Evolutionary conservation across 225 moss, liverwort and hornwort genomes (phyloP).

Genomic region (Physcomitrium patens): DNA sequence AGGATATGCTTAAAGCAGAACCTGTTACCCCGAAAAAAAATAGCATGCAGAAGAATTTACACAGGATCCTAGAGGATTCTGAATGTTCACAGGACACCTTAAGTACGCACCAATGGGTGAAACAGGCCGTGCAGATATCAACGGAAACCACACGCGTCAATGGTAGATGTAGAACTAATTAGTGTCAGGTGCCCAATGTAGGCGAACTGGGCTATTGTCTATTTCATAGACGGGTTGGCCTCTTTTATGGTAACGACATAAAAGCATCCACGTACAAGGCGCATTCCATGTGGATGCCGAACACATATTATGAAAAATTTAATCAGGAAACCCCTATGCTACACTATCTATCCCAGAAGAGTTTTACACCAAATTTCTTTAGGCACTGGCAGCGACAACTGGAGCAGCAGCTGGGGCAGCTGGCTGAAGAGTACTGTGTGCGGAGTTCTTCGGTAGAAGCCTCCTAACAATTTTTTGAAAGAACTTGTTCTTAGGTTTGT

Average conservation of each 20-base stretch:
- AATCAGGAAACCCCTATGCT: conserved; percentile 35
- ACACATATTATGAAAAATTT: conserved; percentile 39
- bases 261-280: conserved; percentile 29
- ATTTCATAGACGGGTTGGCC: conserved; percentile 43
- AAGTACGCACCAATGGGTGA: conserved; percentile 40
- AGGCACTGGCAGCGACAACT: conserved; percentile 51
- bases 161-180: conserved; percentile 24
- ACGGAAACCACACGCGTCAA: conserved; percentile 31
- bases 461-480: conserved; percentile 46
- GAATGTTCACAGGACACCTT: conserved; percentile 34
- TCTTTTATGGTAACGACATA: conserved; percentile 55
- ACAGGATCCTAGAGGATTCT: conserved; percentile 38
- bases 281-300: conserved; percentile 27
- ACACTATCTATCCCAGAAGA: conserved; percentile 35
- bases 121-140: conserved; percentile 36
- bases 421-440: conserved; percentile 29
- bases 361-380: conserved; percentile 19
- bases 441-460: conserved; percentile 27
- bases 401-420: conserved; percentile 42
- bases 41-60: conserved; percentile 56
- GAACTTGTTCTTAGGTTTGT: conserved; percentile 46
- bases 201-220: conserved; percentile 32
- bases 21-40: conserved; percentile 40
- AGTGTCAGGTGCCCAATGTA: conserved; percentile 35
- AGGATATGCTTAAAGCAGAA: conserved; percentile 26